Conservation (phyloP, 1,139 yeast species). For the Scheffersomyces parashehatae region DNA sequence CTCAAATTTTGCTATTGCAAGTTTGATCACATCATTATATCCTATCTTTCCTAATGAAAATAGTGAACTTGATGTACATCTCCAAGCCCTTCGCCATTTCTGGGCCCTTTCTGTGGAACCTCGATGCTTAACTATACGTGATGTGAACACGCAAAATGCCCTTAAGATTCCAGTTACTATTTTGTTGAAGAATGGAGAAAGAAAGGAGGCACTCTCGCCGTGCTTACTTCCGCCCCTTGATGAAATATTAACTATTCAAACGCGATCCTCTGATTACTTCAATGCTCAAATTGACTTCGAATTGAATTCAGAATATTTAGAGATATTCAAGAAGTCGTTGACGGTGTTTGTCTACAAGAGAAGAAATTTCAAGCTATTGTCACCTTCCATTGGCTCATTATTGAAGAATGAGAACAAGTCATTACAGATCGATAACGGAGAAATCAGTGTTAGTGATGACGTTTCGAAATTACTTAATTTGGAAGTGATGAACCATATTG, state of each 20-base stretch:
- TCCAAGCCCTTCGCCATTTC: constrained; percentile 86
- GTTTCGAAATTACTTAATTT: constrained; percentile 23
- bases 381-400: constrained; percentile 37
- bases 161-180: constrained; percentile 53
- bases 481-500: constrained; percentile 25
- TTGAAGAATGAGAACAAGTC: constrained; percentile 34
- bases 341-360: constrained; percentile 54
- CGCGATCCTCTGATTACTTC: constrained; percentile 46
- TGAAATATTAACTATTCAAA: constrained; percentile 43
- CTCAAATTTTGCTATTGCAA: constrained; percentile 67
- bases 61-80: constrained; percentile 55
- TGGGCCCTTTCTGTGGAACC: constrained; percentile 89
- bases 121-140: constrained; percentile 74
- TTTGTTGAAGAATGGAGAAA: constrained; percentile 37
- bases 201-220: constrained; percentile 50
- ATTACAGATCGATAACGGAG: constrained; percentile 32
- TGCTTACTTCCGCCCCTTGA: constrained; percentile 66
- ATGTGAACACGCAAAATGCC: constrained; percentile 60
- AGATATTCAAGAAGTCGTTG: constrained; percentile 45
- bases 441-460: constrained; percentile 25
- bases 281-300: constrained; percentile 43
- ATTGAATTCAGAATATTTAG: constrained; percentile 36
- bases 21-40: constrained; percentile 70
- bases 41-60: constrained; percentile 65
- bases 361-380: constrained; percentile 41